Evolutionary conservation across 164 flowering plant genomes (phyloP).

Genomic region (Nymphaea thermarum): DNA sequence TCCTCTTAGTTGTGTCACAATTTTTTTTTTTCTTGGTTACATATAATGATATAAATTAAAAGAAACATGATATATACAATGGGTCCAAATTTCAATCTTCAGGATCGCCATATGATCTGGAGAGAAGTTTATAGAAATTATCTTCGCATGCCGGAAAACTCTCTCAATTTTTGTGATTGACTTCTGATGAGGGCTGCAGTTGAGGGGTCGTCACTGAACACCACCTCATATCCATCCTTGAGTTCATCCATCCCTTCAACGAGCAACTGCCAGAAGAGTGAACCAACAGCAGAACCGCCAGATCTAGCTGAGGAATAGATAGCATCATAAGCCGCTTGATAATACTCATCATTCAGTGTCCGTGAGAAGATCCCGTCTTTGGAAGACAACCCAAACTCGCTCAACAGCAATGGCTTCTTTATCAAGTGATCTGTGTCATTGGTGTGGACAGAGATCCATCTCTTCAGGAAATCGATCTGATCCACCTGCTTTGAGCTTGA

Average conservation of each 20-base stretch:
- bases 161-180: slow-evolving; percentile 41
- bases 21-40: too few relatives aligned
- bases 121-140: too few relatives aligned
- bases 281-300: slow-evolving; percentile 65
- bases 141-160: too few relatives aligned
- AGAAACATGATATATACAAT: too few relatives aligned
- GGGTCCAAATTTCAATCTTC: too few relatives aligned
- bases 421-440: slow-evolving; percentile 43
- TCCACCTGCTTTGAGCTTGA: slow-evolving; percentile 25
- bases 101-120: too few relatives aligned
- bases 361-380: slow-evolving; percentile 28
- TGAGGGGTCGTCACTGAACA: slow-evolving; percentile 47
- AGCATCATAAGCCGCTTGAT: slow-evolving; percentile 30
- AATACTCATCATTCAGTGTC: slow-evolving; percentile 34
- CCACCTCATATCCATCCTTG: slow-evolving; percentile 64
- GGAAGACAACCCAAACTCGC: slow-evolving; percentile 65
- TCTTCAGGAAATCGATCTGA: slow-evolving; percentile 43
- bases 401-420: slow-evolving; percentile 47
- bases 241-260: slow-evolving; percentile 53
- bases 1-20: too few relatives aligned
- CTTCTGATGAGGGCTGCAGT: slow-evolving; percentile 35
- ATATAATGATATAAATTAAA: too few relatives aligned
- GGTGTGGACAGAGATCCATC: slow-evolving; percentile 52
- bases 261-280: slow-evolving; percentile 72
- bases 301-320: slow-evolving; percentile 46